Percentiles rank a stretch among this genome's conserved stretches.
phyloP scores from a whole-genome alignment of 1,139 yeast species.

The Zygosaccharomyces sapae region DNA sequence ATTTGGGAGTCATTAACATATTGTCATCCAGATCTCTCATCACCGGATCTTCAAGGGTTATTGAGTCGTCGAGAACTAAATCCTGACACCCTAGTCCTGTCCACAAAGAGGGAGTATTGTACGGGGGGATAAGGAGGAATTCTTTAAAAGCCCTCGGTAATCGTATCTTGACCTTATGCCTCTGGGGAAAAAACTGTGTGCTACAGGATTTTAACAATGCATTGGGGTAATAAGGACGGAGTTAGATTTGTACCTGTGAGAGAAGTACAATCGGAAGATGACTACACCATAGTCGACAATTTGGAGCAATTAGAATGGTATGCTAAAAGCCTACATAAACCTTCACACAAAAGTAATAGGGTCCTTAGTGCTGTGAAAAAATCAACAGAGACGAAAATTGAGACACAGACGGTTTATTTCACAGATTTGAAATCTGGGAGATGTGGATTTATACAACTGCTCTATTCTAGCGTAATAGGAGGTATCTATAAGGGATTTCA shows the following conservation, averaged over 20 bases:
- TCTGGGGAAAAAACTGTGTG: too few relatives aligned
- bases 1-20: neutral
- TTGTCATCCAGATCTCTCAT: neutral
- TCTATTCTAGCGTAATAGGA: slow-evolving; percentile 70
- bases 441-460: slow-evolving; percentile 77
- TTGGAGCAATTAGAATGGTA: slow-evolving; percentile 22
- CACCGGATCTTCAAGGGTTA: neutral
- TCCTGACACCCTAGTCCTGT: slow-evolving; percentile 1
- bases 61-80: neutral
- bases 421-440: slow-evolving; percentile 52
- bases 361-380: slow-evolving; percentile 16
- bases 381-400: slow-evolving; percentile 57
- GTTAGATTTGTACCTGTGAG: slow-evolving; percentile 17
- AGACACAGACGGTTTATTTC: slow-evolving; percentile 83
- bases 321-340: slow-evolving; percentile 10
- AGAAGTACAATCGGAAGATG: slow-evolving; percentile 12
- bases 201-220: neutral
- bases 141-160: neutral
- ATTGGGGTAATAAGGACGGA: slow-evolving; percentile 13
- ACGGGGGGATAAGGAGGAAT: neutral
- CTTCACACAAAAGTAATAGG: slow-evolving; percentile 7
- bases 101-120: slow-evolving; percentile 1
- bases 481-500: slow-evolving; percentile 82
- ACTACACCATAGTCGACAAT: slow-evolving; percentile 15
- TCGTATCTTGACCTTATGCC: neutral